A percentile compares a stretch with the other conserved stretches of the same genome.
phyloP scores from a whole-genome alignment of 192 early-diverging fungal genomes.

The Paraglomus occultum region DNA sequence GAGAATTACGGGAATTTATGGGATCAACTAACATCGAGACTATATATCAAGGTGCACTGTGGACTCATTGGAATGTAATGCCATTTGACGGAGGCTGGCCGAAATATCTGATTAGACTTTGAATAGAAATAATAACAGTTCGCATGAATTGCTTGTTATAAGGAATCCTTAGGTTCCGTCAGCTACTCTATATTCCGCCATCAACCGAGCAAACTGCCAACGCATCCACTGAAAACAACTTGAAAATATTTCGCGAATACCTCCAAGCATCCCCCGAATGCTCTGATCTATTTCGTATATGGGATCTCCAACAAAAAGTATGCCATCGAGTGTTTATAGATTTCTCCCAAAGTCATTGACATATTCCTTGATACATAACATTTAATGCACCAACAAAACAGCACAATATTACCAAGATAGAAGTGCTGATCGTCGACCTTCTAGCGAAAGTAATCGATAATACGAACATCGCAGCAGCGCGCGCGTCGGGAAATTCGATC shows the following conservation, averaged over 20 bases:
- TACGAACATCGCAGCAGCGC: slow-evolving; percentile 36
- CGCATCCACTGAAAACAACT: background rate
- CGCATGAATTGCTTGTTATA: background rate
- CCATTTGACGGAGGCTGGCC: background rate
- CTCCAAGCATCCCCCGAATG: slow-evolving; percentile 60
- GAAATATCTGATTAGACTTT: background rate
- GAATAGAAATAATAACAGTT: background rate
- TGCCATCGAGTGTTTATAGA: slow-evolving; percentile 20
- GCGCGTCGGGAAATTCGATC: slow-evolving; percentile 41
- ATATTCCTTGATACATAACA: background rate
- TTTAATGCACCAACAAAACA: slow-evolving; percentile 14
- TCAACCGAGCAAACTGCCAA: background rate
- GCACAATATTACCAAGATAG: slow-evolving; percentile 51
- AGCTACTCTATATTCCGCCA: background rate
- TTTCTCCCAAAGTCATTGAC: background rate
- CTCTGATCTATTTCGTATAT: slow-evolving; percentile 55
- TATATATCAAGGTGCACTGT: slow-evolving; percentile 3
- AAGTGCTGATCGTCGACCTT: slow-evolving; percentile 59
- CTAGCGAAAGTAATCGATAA: slow-evolving; percentile 57
- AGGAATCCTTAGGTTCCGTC: slow-evolving; percentile 19
- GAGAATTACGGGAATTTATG: slow-evolving; percentile 7
- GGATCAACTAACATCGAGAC: slow-evolving; percentile 11
- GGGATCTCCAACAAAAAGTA: slow-evolving; percentile 62
- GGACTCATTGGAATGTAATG: background rate
- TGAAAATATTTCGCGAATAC: slow-evolving; percentile 44